Conservation (phyloP, 306 rosid genomes). For the Mucuna pruriens region DNA sequence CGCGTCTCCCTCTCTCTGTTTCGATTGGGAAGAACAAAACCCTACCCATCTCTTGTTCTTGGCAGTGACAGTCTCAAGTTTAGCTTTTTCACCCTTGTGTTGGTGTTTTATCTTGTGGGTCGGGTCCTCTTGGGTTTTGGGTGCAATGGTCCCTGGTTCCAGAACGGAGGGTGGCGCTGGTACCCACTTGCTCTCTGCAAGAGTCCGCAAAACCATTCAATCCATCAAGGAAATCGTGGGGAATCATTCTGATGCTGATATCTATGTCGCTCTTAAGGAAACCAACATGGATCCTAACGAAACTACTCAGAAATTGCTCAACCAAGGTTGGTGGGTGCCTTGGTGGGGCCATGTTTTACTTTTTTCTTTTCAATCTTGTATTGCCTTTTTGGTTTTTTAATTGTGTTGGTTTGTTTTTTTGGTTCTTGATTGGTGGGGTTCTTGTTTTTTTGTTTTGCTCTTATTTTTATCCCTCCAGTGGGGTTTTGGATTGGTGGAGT, state of each 20-base stretch:
- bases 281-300: slow-evolving; percentile 97
- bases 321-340: slow-evolving; percentile 69
- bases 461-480: not conserved
- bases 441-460: not conserved
- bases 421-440: slow-evolving; percentile 32
- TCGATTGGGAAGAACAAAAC: slow-evolving; percentile 49
- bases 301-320: slow-evolving; percentile 94
- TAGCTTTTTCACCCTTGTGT: slow-evolving; percentile 38
- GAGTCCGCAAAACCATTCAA: slow-evolving; percentile 81
- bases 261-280: slow-evolving; percentile 84
- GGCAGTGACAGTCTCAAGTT: slow-evolving; percentile 31
- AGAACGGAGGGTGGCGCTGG: slow-evolving; percentile 73
- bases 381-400: not conserved
- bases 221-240: slow-evolving; percentile 91
- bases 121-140: not conserved
- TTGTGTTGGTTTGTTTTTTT: not conserved
- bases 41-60: slow-evolving; percentile 45
- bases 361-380: not conserved
- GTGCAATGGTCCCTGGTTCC: slow-evolving; percentile 70
- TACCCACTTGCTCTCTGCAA: slow-evolving; percentile 66
- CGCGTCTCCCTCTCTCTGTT: slow-evolving; percentile 12
- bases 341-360: not conserved
- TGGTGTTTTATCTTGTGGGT: slow-evolving; percentile 24
- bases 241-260: slow-evolving; percentile 86
- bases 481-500: not conserved